A percentile compares a stretch with the other conserved stretches of the same genome.
phyloP scores from a whole-genome alignment of 176 grass and related monocot genomes.

The Bromus sterilis region DNA sequence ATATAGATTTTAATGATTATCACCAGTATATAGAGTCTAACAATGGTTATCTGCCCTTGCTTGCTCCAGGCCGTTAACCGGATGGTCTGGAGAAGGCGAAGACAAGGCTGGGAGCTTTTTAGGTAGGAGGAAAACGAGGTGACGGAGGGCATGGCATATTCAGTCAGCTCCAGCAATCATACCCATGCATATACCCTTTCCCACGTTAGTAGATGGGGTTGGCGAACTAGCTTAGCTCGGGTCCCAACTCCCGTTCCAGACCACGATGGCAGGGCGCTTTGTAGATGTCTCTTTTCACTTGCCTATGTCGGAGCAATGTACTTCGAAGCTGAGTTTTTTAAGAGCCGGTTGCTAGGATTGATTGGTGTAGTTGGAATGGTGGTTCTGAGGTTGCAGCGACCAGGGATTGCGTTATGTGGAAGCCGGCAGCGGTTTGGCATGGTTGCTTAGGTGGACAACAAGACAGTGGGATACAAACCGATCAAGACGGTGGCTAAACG shows the following conservation, averaged over 20 bases:
- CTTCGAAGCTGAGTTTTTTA: too few species aligned
- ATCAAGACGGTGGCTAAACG: too few species aligned
- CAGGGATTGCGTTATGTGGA: slow-evolving; percentile 15
- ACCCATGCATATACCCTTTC: neutral
- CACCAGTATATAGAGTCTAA: too few species aligned
- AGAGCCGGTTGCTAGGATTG: too few species aligned
- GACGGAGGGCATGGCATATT: neutral
- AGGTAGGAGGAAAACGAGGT: slow-evolving; percentile 32
- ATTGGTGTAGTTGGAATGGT: slow-evolving; percentile 20
- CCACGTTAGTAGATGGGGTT: slow-evolving; percentile 36
- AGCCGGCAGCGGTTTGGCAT: neutral
- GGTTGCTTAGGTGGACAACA: neutral
- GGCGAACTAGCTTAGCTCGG: slow-evolving; percentile 21
- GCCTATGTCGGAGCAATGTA: too few species aligned
- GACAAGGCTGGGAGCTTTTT: slow-evolving; percentile 28
- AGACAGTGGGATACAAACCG: neutral
- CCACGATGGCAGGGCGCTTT: too few species aligned
- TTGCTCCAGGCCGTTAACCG: neutral
- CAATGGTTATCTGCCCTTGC: too few species aligned
- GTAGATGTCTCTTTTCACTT: too few species aligned
- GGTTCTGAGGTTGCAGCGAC: slow-evolving; percentile 39
- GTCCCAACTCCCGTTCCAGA: neutral
- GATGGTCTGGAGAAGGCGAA: too few species aligned
- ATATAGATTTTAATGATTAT: too few species aligned
- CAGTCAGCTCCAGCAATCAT: neutral